Evolutionary conservation across 306 rosid genomes (phyloP).

Genomic region (Cucurbita argyrosperma): DNA sequence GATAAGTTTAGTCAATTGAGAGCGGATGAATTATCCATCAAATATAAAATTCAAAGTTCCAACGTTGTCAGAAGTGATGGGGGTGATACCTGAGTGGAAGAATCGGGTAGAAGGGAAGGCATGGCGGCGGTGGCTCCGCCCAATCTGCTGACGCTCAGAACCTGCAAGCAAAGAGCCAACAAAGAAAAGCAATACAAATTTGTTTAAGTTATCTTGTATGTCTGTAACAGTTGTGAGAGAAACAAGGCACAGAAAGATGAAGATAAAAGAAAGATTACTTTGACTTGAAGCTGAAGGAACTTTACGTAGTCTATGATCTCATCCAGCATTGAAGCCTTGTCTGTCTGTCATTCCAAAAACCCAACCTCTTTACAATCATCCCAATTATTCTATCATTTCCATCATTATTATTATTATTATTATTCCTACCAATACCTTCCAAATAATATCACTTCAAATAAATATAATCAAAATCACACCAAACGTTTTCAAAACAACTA

Average conservation of each 20-base stretch:
- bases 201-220: not conserved
- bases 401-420: too few species aligned
- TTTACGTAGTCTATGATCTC: conserved; percentile 37
- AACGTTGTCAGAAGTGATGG: too few species aligned
- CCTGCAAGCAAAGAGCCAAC: conserved; percentile 13
- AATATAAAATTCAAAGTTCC: too few species aligned
- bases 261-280: conserved; percentile 13
- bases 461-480: too few species aligned
- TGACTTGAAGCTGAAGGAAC: conserved; percentile 36
- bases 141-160: conserved; percentile 18
- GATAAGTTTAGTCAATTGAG: too few species aligned
- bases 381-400: too few species aligned
- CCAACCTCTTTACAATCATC: too few species aligned
- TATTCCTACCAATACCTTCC: too few species aligned
- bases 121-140: conserved; percentile 13
- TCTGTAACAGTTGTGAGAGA: not conserved
- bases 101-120: conserved; percentile 1
- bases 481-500: too few species aligned
- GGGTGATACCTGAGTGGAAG: not conserved
- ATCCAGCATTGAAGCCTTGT: conserved; percentile 35
- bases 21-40: too few species aligned
- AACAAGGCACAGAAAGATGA: not conserved
- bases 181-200: not conserved
- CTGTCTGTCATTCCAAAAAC: conserved; percentile 18
- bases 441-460: too few species aligned